A percentile compares a stretch with the other conserved stretches of the same genome.
phyloP scores from a whole-genome alignment of 805 yeast genomes.

The Metschnikowia shivogae region DNA sequence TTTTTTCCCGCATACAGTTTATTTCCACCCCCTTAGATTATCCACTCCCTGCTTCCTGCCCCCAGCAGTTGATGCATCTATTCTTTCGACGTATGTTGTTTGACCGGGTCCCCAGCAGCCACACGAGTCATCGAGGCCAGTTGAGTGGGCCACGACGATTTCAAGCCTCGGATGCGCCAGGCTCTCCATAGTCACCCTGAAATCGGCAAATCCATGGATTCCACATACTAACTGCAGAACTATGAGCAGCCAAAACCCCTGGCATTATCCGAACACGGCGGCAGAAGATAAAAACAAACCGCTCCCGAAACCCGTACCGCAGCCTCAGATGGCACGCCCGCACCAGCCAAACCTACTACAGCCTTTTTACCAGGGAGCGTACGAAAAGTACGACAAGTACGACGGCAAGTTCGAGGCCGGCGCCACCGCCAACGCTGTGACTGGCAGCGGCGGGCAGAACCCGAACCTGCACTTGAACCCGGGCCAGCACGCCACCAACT shows the following conservation, averaged over 20 bases:
- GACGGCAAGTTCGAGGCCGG: background rate
- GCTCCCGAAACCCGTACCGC: conserved; percentile 2
- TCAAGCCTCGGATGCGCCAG: background rate
- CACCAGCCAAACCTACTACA: conserved; percentile 2
- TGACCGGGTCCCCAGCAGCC: no score
- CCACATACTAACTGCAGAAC: conserved; percentile 5
- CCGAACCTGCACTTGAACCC: no score
- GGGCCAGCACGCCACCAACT: no score
- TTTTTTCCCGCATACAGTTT: background rate
- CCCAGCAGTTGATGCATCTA: conserved; percentile 3
- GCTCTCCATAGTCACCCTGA: no score
- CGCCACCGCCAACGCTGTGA: background rate
- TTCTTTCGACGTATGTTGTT: background rate
- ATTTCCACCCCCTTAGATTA: background rate
- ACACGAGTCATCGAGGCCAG: background rate
- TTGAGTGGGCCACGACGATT: background rate
- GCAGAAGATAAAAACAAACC: background rate
- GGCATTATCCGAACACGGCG: conserved; percentile 1
- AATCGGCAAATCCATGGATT: no score
- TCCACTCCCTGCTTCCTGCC: background rate
- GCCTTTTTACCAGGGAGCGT: background rate
- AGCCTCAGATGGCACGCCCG: conserved; percentile 1
- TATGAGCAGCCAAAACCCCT: conserved; percentile 6
- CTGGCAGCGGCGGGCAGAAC: background rate
- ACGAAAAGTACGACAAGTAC: background rate